Base-by-base conservation (phyloP, 164 flowering plant genomes). In the Platanus orientalis region DNA sequence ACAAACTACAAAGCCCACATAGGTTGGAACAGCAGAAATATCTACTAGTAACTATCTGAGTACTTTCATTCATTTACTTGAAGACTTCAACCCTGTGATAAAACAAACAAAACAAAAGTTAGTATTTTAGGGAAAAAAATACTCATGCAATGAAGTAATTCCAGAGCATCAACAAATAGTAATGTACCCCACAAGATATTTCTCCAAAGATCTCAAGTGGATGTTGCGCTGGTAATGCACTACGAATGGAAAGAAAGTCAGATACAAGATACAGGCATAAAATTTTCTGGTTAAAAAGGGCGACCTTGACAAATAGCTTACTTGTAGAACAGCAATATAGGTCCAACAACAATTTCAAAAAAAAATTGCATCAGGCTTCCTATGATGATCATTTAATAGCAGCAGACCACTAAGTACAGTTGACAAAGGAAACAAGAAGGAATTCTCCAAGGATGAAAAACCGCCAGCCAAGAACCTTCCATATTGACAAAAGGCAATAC, bases 401-500 rank as follows among this genome's bases (percentile, higher is more conserved):
- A 70, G 69, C 57, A 26, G 73, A 64, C 72, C 73, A 77, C 88
- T 89, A 91, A 80, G 99, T 95, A 85, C 88, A 84, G 69, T 95
- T 95, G 77, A 90, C 91, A 76, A 95, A 89, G 62, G 97, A 92
- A 79, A 84, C 85, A 79, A 78, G 80, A 76, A 80, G 81, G 67
- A 79, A 84, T 72, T 79, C 85, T 71, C 88, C 92, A 76, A 74
- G 76, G 76, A 74, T 67, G 70, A 80, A 73, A 79, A 84, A 86
- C 81, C 92, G 81, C 97, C 94, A 84, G 71, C 85, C 86, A 65
- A 92, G 94, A 69, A 83, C 87, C 87, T 90, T 86, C 71, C 76
- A 81, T 80, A 87, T 79, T 69, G 89, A 84, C 58, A 88, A 78
- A 70, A 73, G 71, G 69, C 64, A 72, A 64, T 58, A 75, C 67